Percentiles rank a stretch among this genome's conserved stretches.
Evolutionary conservation across 2,329 filamentous ascomycete genomes (phyloP).

Genomic region (Nemania sp.): DNA sequence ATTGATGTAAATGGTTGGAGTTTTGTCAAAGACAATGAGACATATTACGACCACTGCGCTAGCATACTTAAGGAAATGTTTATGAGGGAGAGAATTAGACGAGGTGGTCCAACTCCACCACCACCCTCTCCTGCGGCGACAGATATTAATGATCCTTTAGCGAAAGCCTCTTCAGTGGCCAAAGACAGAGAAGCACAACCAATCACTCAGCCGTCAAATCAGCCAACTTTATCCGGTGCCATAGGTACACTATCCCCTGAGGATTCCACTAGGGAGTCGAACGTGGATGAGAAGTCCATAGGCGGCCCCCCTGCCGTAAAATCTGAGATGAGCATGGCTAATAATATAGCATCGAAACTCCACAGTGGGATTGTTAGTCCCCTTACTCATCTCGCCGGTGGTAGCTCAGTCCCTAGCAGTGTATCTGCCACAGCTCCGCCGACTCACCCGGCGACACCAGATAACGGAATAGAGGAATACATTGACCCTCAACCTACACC

Average conservation of each 20-base stretch:
- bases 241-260: slow-evolving; percentile 36
- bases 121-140: slow-evolving; percentile 62
- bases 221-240: slow-evolving; percentile 39
- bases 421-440: slow-evolving; percentile 56
- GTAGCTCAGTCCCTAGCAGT: slow-evolving; percentile 51
- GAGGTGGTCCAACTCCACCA: slow-evolving; percentile 69
- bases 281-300: slow-evolving; percentile 42
- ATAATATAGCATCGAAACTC: slow-evolving; percentile 48
- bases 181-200: slow-evolving; percentile 57
- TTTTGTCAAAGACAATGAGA: slow-evolving; percentile 99
- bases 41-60: slow-evolving; percentile 94
- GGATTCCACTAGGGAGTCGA: slow-evolving; percentile 38
- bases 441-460: slow-evolving; percentile 53
- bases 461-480: slow-evolving; percentile 49
- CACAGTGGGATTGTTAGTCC: slow-evolving; percentile 55
- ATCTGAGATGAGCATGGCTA: slow-evolving; percentile 44
- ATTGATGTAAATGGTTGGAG: slow-evolving; percentile 99
- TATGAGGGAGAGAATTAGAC: slow-evolving; percentile 78
- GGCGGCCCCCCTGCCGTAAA: slow-evolving; percentile 40
- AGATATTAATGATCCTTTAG: slow-evolving; percentile 55
- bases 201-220: slow-evolving; percentile 36
- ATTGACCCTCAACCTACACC: slow-evolving; percentile 60
- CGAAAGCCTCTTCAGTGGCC: slow-evolving; percentile 45
- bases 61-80: slow-evolving; percentile 90
- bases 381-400: slow-evolving; percentile 44